phyloP scores from a whole-genome alignment of 805 yeast genomes.

The Candida hispaniensis region DNA sequence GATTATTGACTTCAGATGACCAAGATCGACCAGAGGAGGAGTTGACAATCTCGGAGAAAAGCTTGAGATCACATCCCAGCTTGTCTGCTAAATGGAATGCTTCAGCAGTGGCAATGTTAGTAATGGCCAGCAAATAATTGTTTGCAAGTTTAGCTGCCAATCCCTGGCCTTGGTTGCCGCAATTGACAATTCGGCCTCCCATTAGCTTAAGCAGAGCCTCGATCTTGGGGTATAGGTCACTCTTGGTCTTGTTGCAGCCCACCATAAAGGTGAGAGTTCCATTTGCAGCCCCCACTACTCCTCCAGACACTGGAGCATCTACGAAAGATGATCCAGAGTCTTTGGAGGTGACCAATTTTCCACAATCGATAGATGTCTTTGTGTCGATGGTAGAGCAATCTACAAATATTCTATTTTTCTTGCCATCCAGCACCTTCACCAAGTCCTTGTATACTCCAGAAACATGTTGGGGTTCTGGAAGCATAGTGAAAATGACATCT shows the following conservation, averaged over 20 bases:
- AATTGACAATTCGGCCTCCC: slow-evolving; percentile 41
- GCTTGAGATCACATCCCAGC: slow-evolving; percentile 38
- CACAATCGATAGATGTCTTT: slow-evolving; percentile 36
- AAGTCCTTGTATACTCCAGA: slow-evolving; percentile 34
- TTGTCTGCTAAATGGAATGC: slow-evolving; percentile 43
- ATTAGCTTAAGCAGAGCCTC: slow-evolving; percentile 30
- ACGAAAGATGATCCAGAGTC: slow-evolving; percentile 33
- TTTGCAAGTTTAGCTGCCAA: slow-evolving; percentile 46
- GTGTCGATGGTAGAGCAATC: slow-evolving; percentile 46
- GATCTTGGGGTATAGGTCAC: slow-evolving; percentile 11
- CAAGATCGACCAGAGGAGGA: slow-evolving; percentile 45
- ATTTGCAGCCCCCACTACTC: slow-evolving; percentile 43
- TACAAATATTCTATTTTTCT: slow-evolving; percentile 28
- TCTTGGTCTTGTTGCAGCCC: slow-evolving; percentile 30
- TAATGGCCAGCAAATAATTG: slow-evolving; percentile 43
- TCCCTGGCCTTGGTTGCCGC: slow-evolving; percentile 44
- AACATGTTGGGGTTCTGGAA: slow-evolving; percentile 45
- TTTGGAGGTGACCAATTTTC: slow-evolving; percentile 31
- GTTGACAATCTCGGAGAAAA: slow-evolving; percentile 40
- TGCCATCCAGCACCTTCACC: slow-evolving; percentile 25
- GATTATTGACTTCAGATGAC: slow-evolving; percentile 46
- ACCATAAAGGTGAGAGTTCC: slow-evolving; percentile 45
- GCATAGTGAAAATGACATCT: slow-evolving; percentile 39
- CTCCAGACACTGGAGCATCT: slow-evolving; percentile 49
- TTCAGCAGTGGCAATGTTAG: slow-evolving; percentile 45